Conservation (phyloP, 345 rosid species). For the Psidium friedrichsthalianum region DNA sequence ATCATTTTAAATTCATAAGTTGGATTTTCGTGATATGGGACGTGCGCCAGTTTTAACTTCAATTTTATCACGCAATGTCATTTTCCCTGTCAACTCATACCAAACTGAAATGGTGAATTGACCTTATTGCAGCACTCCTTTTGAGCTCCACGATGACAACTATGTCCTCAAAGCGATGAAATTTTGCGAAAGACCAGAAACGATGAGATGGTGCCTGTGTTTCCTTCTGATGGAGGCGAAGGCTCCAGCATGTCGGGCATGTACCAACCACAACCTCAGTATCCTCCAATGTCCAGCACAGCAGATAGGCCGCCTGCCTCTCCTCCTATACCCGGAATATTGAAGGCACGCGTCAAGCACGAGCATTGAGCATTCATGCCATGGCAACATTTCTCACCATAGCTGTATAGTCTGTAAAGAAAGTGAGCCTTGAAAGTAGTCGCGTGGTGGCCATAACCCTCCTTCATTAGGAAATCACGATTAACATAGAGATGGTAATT, state of each 20-base stretch:
- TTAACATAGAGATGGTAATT: neutral
- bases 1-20: neutral
- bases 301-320: constrained; percentile 49
- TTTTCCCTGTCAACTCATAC: neutral
- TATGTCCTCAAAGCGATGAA: constrained; percentile 96
- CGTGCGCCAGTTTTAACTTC: neutral
- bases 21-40: neutral
- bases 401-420: constrained; percentile 66
- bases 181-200: constrained; percentile 48
- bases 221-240: constrained; percentile 29
- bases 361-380: constrained; percentile 35
- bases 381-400: neutral
- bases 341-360: constrained; percentile 60
- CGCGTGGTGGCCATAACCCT: neutral
- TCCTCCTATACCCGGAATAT: constrained; percentile 50
- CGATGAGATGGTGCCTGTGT: constrained; percentile 21
- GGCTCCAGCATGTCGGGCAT: constrained; percentile 44
- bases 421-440: constrained; percentile 3
- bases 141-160: constrained; percentile 96
- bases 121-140: constrained; percentile 70
- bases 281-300: constrained; percentile 22
- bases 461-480: neutral
- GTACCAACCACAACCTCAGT: constrained; percentile 31
- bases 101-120: neutral
- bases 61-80: neutral